Evolutionary conservation across 2,329 filamentous ascomycete genomes (phyloP), one percentile per base, ranked within the genome.

Genomic region (Hypoxylon sp.): DNA sequence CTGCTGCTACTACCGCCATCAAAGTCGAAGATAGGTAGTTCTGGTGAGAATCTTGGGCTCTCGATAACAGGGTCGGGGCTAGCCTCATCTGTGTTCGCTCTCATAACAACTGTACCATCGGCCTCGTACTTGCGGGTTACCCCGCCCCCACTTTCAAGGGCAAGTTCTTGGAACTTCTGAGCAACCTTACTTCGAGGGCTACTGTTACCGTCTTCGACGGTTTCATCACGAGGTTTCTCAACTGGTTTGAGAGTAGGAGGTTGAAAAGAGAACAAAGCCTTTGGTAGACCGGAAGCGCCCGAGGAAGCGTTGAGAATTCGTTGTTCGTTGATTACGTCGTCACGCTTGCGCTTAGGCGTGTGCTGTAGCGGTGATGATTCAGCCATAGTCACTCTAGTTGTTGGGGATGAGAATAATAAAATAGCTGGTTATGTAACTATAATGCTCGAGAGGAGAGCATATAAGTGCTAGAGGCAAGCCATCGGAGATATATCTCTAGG

Each of bases 161-260:
- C 82, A 55, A 88, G 80, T 61, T 85, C 83, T 55, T 81, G 80
- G 76, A 89, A 87, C 72, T 81, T 81, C 74, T 84, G 83, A 41
- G 83, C 84, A 43, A 88, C 84, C 59, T 78, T 82, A 45, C 83
- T 83, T 59, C 83, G 81, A n/a, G 86, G 86, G 68, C 86, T 88
- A 69, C 77, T 81, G 73, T 79, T 82, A 63, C 85, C 85, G 55
- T 86, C 84, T 30, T 84, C 82, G 43, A 63, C 19, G 23, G 36
- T 53, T 23, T 67, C 63, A 32, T 63, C 48, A 19, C n/a, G 76
- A 67, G 28, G 74, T 60, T 36, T 77, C 11, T 63, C 53, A 32
- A 60, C 41, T 19, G 66, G 64, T 51, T 59, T 65, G 63, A 64
- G 76, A 53, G 34, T 74, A 64, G 69, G 78, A 59, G 48, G 68